Conservation (phyloP, 2,329 filamentous ascomycete species). For the Aspergillus phoenicis region DNA sequence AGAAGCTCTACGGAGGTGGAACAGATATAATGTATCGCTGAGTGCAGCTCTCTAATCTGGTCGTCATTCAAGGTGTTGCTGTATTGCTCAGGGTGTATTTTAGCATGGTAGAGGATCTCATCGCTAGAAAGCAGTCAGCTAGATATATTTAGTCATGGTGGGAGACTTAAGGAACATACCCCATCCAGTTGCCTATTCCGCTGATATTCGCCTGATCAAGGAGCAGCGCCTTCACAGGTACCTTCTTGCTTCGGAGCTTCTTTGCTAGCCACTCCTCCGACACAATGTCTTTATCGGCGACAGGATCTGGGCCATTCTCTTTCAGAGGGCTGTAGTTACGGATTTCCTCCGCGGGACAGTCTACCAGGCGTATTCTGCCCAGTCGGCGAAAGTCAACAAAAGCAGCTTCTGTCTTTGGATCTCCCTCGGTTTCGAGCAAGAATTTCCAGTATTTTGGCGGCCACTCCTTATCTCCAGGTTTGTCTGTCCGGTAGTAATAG, state of each 20-base stretch:
- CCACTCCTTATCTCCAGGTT: slow-evolving; percentile 67
- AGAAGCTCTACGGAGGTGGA: slow-evolving; percentile 75
- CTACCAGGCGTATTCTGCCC: slow-evolving; percentile 75
- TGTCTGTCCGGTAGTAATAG: slow-evolving; percentile 73
- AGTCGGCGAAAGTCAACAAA: slow-evolving; percentile 84
- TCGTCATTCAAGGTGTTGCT: slow-evolving; percentile 75
- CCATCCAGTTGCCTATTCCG: slow-evolving; percentile 97
- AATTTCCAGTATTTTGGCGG: slow-evolving; percentile 93
- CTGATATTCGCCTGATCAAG: slow-evolving; percentile 87
- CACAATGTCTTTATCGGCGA: slow-evolving; percentile 75
- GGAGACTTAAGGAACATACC: slow-evolving; percentile 45
- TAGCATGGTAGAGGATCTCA: slow-evolving; percentile 87
- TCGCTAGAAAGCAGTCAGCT: slow-evolving; percentile 54
- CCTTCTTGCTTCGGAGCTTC: slow-evolving; percentile 73
- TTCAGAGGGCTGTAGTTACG: slow-evolving; percentile 75
- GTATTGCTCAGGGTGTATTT: slow-evolving; percentile 89
- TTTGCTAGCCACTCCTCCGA: slow-evolving; percentile 73
- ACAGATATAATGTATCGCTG: slow-evolving; percentile 76
- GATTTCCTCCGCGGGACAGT: slow-evolving; percentile 76
- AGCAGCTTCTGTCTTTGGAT: slow-evolving; percentile 66
- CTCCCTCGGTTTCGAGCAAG: slow-evolving; percentile 66
- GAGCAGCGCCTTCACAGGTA: slow-evolving; percentile 86
- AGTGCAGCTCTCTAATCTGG: slow-evolving; percentile 72
- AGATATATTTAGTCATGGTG: not conserved
- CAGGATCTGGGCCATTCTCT: slow-evolving; percentile 92